Evolutionary conservation across 495 filamentous ascomycete genomes (phyloP).

Genomic region (Neurospora sp.): DNA sequence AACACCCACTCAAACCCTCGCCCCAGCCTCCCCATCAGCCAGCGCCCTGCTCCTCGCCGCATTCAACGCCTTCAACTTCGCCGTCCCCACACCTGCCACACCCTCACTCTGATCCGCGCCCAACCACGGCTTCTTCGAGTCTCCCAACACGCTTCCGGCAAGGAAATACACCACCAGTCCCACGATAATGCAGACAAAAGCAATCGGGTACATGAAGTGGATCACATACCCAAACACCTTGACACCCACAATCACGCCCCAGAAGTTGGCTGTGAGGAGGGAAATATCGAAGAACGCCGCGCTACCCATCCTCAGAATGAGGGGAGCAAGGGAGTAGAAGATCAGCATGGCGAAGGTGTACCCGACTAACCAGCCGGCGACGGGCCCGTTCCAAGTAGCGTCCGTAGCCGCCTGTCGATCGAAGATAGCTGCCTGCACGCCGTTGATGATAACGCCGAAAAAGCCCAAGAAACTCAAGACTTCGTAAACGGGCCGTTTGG

Average conservation of each 20-base stretch:
- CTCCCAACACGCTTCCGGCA: conserved; percentile 66
- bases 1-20: neutral
- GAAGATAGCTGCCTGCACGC: conserved; percentile 81
- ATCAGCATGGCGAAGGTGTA: conserved; percentile 73
- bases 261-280: conserved; percentile 90
- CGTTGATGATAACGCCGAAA: conserved; percentile 86
- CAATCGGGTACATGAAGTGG: conserved; percentile 89
- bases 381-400: conserved; percentile 56
- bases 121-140: conserved; percentile 84
- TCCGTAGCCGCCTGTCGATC: conserved; percentile 60
- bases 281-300: conserved; percentile 97
- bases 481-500: conserved; percentile 79
- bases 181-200: conserved; percentile 81
- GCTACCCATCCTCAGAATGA: conserved; percentile 76
- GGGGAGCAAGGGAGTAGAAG: conserved; percentile 81
- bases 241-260: conserved; percentile 86
- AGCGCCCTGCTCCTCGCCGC: conserved; percentile 28
- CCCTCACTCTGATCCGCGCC: conserved; percentile 76
- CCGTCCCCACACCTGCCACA: conserved; percentile 75
- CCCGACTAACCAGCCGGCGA: conserved; percentile 73
- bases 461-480: conserved; percentile 85
- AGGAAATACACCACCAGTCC: conserved; percentile 79
- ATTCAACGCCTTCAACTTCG: conserved; percentile 66
- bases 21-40: conserved; percentile 1
- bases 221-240: conserved; percentile 71